Evolutionary conservation across 768 basidiomycete species (phyloP), one percentile per base, ranked within the genome.

Genomic region (Leccinum imitatum): DNA sequence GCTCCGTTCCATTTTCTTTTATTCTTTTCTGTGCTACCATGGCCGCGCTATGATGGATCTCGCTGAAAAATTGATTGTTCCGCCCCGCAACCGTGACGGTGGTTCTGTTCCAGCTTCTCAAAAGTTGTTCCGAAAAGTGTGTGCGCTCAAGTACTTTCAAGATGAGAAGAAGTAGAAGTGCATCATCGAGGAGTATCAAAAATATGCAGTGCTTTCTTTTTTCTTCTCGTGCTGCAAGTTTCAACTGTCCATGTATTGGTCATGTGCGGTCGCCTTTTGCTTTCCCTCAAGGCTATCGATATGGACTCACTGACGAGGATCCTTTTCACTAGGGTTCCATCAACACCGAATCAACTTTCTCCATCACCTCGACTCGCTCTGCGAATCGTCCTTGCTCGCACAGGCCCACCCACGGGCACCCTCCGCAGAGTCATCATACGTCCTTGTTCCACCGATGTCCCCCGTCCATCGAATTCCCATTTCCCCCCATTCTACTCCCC

Each of bases 131-230:
- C 90, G 92, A 73, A 91, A 89, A 72, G 89, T 91, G 9, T 95
- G 87, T 67, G 91, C 93, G 0, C 79, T 95, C 57, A 94, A 94
- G 71, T 87, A 90, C 68, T 94, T 56, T 79, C 87, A 6, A 83
- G 83, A 58, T 95, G 93, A 58, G 93, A 92, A 6, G 93, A 96
- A 67, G 11, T 96, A 94, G 95, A 93, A 95, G 65, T 95, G 93
- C 66, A 83, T 97, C 41, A 75, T 94, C 25, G 93, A 96, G 70
- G 92, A 95, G 76, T 93, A 89, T 63, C 87, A 90, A 71, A 95
- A 94, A 94, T 90, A 59, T 11, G 50, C 23, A 17, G 3, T 19
- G 23, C 23, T 21, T 15, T 17, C 51, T 9, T 31, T 13, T 7
- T 15, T 51, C n/a, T 10, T 39, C 25, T 9, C 1, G 46, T 19